These are phyloP conservation scores for Rhodotorula sp. DNA, from an alignment of 1,284 basidiomycete species.

Conservation along the genomic window DNA sequence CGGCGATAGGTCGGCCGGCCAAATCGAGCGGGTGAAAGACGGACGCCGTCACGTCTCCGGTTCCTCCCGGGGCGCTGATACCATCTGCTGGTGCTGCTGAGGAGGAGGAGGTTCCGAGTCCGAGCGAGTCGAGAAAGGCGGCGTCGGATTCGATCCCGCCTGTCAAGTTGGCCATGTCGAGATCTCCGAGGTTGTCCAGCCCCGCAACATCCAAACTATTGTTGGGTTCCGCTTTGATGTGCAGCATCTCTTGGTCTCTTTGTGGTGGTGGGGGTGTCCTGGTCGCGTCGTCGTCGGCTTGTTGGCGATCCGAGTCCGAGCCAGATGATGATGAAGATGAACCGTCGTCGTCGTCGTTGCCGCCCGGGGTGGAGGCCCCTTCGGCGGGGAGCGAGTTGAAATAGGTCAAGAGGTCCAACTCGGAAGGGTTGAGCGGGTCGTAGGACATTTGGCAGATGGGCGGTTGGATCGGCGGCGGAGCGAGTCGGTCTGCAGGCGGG, in stretches of 20 bases:
- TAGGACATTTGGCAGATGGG: slow-evolving; percentile 33
- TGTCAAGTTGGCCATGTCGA: not conserved
- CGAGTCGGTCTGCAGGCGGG: slow-evolving; percentile 23
- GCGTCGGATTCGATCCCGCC: not conserved
- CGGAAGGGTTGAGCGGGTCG: slow-evolving; percentile 22
- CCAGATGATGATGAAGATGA: not conserved
- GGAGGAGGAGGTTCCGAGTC: not conserved
- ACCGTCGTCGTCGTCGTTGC: slow-evolving; percentile 14
- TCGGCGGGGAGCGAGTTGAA: slow-evolving; percentile 14
- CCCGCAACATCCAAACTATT: too few relatives aligned
- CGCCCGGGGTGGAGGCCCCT: slow-evolving; percentile 8
- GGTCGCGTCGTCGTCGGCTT: not conserved
- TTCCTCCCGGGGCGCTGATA: not conserved
- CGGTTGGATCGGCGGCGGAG: not conserved
- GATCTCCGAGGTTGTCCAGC: slow-evolving; percentile 7
- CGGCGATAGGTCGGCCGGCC: slow-evolving; percentile 19
- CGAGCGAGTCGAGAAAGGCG: slow-evolving; percentile 26
- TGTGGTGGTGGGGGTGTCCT: not conserved
- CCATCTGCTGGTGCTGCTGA: not conserved
- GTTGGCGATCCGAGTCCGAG: not conserved
- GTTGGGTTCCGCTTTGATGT: not conserved
- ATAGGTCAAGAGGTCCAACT: slow-evolving; percentile 25
- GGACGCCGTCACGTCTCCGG: slow-evolving; percentile 22
- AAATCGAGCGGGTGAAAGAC: slow-evolving; percentile 25
- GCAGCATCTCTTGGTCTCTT: not conserved